phyloP scores from a whole-genome alignment of 2,329 filamentous ascomycete species.

The Neoascochyta sp. region DNA sequence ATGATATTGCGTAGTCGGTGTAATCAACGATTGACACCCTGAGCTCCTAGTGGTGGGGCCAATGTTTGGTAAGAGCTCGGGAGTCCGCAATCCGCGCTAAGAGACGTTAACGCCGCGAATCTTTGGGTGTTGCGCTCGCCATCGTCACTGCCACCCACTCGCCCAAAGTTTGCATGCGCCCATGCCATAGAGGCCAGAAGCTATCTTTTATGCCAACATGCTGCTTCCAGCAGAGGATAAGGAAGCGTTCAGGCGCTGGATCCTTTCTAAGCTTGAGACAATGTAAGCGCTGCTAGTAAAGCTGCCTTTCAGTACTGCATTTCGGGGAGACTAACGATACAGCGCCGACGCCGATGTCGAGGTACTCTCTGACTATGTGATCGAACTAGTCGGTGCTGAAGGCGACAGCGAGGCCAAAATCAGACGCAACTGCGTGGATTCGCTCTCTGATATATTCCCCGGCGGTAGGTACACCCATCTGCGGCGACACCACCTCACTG shows the following conservation, averaged over 20 bases:
- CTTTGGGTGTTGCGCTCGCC: conserved; percentile 2
- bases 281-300: too few relatives aligned
- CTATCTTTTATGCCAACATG: conserved; percentile 45
- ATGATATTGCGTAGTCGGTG: too few relatives aligned
- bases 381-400: conserved; percentile 65
- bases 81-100: too few relatives aligned
- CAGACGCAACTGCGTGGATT: conserved; percentile 63
- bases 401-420: conserved; percentile 64
- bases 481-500: conserved; percentile 1
- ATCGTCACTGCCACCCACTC: neutral
- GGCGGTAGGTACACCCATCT: conserved; percentile 59
- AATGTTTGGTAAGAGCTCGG: too few relatives aligned
- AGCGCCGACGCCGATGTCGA: conserved; percentile 78
- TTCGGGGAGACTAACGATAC: too few relatives aligned
- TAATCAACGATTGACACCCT: too few relatives aligned
- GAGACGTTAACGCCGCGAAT: conserved; percentile 6
- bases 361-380: conserved; percentile 79
- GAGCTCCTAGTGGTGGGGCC: too few relatives aligned
- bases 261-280: conserved; percentile 71
- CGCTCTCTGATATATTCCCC: conserved; percentile 71
- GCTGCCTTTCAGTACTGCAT: too few relatives aligned
- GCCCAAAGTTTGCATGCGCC: too few relatives aligned
- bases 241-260: conserved; percentile 67
- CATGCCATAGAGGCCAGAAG: too few relatives aligned
- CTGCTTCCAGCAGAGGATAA: conserved; percentile 53